These are phyloP conservation scores for Rhodotorula sp. DNA, from an alignment of 1,284 basidiomycete species.

Conservation along the genomic window DNA sequence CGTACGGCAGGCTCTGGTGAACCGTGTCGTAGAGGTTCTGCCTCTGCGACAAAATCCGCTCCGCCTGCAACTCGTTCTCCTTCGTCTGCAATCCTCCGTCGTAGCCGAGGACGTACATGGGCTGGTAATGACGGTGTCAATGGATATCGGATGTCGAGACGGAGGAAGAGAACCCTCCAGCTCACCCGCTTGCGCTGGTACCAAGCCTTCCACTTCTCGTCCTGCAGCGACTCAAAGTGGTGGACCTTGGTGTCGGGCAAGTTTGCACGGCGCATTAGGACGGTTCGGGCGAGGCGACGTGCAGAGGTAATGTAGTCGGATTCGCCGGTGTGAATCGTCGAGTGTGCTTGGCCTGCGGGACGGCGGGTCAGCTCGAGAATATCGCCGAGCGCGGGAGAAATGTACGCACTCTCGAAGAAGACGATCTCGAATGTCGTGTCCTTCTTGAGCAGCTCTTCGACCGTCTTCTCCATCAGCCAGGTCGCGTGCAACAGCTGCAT, in stretches of 20 bases:
- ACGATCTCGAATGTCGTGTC: conserved; percentile 63
- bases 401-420: conserved; percentile 59
- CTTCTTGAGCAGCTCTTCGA: conserved; percentile 57
- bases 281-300: conserved; percentile 56
- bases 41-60: conserved; percentile 56
- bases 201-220: conserved; percentile 58
- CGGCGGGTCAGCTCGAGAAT: not conserved
- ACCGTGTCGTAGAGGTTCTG: conserved; percentile 57
- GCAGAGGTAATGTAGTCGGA: conserved; percentile 53
- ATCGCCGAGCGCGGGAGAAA: not conserved
- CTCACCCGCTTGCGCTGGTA: conserved; percentile 53
- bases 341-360: conserved; percentile 53
- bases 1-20: conserved; percentile 56
- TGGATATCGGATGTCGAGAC: not conserved
- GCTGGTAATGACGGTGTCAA: conserved; percentile 51
- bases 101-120: conserved; percentile 64
- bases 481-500: conserved; percentile 66
- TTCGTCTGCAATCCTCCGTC: conserved; percentile 54
- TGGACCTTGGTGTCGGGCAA: conserved; percentile 54
- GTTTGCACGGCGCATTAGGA: conserved; percentile 58
- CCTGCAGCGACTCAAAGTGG: conserved; percentile 54
- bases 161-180: not conserved
- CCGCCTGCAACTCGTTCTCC: conserved; percentile 38
- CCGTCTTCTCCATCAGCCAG: conserved; percentile 57
- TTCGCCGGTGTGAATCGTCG: conserved; percentile 52